phyloP scores from a whole-genome alignment of 1,284 basidiomycete genomes.

The Fistulinella cinereoalba region DNA sequence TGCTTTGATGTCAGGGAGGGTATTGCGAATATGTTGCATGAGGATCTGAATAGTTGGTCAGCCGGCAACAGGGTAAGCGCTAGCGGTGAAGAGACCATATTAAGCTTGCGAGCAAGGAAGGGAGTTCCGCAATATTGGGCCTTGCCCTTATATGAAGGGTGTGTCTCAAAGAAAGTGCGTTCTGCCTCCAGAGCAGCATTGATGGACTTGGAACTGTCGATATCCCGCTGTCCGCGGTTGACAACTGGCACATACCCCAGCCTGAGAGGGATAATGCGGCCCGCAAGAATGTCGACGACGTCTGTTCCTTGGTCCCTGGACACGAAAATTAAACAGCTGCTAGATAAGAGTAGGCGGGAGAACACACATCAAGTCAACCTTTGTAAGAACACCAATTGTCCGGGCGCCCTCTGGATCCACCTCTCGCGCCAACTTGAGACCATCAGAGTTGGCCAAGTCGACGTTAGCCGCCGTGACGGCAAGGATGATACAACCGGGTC shows the following conservation, averaged over 20 bases:
- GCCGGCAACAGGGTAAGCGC: neutral
- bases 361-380: conserved; percentile 93
- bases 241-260: conserved; percentile 97
- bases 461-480: conserved; percentile 96
- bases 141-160: conserved; percentile 90
- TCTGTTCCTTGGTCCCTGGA: conserved; percentile 92
- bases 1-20: conserved; percentile 94
- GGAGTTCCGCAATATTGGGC: conserved; percentile 97
- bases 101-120: conserved; percentile 95
- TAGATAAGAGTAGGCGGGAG: conserved; percentile 1
- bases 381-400: conserved; percentile 97
- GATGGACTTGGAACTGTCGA: conserved; percentile 87
- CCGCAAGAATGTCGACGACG: conserved; percentile 97
- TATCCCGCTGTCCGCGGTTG: conserved; percentile 96
- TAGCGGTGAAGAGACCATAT: conserved; percentile 61
- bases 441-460: conserved; percentile 98
- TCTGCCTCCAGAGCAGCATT: conserved; percentile 84
- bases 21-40: conserved; percentile 97
- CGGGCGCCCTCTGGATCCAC: conserved; percentile 95
- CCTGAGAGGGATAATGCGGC: conserved; percentile 91
- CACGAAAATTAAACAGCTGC: conserved; percentile 11
- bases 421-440: conserved; percentile 93
- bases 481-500: conserved; percentile 86
- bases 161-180: conserved; percentile 90
- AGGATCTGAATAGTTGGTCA: conserved; percentile 63